Conservation (phyloP, 257 asterid species). For the Cynanchum wilfordii region DNA sequence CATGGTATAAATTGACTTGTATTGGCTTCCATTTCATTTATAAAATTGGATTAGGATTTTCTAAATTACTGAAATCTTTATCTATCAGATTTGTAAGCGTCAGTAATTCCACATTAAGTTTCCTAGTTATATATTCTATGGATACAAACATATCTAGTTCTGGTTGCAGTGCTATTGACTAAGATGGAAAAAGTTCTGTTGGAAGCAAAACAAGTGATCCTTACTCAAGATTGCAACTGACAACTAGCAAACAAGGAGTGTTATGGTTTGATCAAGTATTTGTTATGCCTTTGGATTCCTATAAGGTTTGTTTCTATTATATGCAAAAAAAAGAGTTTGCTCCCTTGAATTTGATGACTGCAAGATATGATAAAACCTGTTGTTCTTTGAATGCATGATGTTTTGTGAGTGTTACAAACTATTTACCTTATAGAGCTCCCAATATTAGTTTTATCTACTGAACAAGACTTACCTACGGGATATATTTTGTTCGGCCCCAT, state of each 20-base stretch:
- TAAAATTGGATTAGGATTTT: too few relatives aligned
- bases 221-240: slow-evolving; percentile 74
- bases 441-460: too few relatives aligned
- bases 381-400: not conserved
- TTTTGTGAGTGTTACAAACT: not conserved
- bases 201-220: slow-evolving; percentile 61
- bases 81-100: too few relatives aligned
- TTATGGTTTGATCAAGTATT: slow-evolving; percentile 98
- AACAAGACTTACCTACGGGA: not conserved
- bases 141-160: slow-evolving; percentile 15
- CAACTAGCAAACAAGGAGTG: slow-evolving; percentile 64
- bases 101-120: slow-evolving; percentile 1
- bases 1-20: too few relatives aligned
- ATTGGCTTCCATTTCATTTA: too few relatives aligned
- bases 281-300: slow-evolving; percentile 84
- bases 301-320: slow-evolving; percentile 49
- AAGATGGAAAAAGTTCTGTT: slow-evolving; percentile 53
- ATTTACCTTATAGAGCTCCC: not conserved
- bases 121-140: slow-evolving; percentile 5
- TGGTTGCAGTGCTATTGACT: slow-evolving; percentile 62
- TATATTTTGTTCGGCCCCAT: not conserved
- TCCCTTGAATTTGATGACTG: too few relatives aligned
- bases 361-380: too few relatives aligned
- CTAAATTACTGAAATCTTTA: too few relatives aligned
- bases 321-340: not conserved